These are phyloP conservation scores for Phylloporus scabripes DNA, from an alignment of 768 basidiomycete genomes.

Conservation along the genomic window DNA sequence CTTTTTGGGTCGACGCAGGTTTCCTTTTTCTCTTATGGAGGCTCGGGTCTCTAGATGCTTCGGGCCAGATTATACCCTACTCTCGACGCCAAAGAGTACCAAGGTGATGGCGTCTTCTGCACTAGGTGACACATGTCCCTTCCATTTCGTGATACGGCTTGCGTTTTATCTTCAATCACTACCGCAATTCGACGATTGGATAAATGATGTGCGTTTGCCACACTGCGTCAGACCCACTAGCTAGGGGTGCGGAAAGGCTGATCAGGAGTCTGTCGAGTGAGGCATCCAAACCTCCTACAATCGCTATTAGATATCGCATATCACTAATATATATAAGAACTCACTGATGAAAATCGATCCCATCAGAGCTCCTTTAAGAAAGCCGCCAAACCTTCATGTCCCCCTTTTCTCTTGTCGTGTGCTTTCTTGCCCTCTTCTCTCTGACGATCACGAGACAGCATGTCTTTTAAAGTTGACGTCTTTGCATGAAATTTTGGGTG, in stretches of 20 bases:
- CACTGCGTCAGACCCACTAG: not conserved
- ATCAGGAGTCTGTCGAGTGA: too few relatives aligned
- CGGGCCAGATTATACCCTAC: not conserved
- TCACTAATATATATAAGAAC: not conserved
- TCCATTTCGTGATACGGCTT: not conserved
- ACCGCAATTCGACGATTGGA: not conserved
- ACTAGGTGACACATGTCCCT: not conserved
- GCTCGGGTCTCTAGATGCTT: too few relatives aligned
- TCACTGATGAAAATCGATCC: not conserved
- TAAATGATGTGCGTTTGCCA: not conserved
- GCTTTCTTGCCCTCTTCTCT: slow-evolving; percentile 30
- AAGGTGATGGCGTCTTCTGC: too few relatives aligned
- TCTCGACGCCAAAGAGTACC: too few relatives aligned
- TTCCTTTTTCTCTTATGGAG: too few relatives aligned
- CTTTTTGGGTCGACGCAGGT: too few relatives aligned
- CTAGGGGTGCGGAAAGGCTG: not conserved
- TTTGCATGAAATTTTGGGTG: slow-evolving; percentile 36
- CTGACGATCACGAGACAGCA: slow-evolving; percentile 58
- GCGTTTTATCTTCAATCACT: not conserved
- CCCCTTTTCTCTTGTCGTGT: slow-evolving; percentile 19
- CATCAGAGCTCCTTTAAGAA: slow-evolving; percentile 34
- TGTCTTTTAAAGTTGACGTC: slow-evolving; percentile 52
- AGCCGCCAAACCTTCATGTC: slow-evolving; percentile 42
- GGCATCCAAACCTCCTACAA: not conserved
- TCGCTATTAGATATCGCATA: not conserved